Evolutionary conservation across 345 rosid species (phyloP).

Genomic region (Bruguiera sexangula): DNA sequence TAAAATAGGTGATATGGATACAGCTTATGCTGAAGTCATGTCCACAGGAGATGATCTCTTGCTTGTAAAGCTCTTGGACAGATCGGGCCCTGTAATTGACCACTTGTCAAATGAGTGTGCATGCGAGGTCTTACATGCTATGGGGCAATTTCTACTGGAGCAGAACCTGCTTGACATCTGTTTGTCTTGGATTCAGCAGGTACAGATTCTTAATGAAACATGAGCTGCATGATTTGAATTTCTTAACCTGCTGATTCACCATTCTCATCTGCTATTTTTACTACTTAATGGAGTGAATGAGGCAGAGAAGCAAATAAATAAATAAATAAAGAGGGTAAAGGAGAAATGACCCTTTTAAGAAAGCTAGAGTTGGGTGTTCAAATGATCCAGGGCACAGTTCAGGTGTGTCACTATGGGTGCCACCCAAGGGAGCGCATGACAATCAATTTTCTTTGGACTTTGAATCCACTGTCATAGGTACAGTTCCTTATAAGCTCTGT

Average conservation of each 20-base stretch:
- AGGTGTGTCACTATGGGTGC: no score
- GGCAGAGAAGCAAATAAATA: no score
- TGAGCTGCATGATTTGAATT: slow-evolving; percentile 6
- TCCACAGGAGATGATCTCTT: slow-evolving; percentile 80
- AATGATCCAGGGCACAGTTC: no score
- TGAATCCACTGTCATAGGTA: no score
- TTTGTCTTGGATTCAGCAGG: slow-evolving; percentile 98
- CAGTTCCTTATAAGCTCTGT: not conserved
- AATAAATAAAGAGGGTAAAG: no score
- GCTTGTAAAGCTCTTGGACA: slow-evolving; percentile 93
- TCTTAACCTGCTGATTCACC: no score
- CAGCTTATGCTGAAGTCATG: slow-evolving; percentile 80
- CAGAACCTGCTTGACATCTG: slow-evolving; percentile 76
- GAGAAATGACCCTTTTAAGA: no score
- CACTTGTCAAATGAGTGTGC: slow-evolving; percentile 83
- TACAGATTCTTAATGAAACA: slow-evolving; percentile 21
- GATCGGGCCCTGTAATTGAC: slow-evolving; percentile 81
- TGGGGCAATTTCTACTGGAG: slow-evolving; percentile 75
- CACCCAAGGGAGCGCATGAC: no score
- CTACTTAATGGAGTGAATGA: no score
- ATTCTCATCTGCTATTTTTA: no score
- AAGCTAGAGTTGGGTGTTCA: no score
- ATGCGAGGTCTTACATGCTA: slow-evolving; percentile 64
- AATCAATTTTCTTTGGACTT: no score
- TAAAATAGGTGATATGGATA: slow-evolving; percentile 80